These are phyloP conservation scores for Waltergamsia citrina DNA, from an alignment of 2,329 filamentous ascomycete species.

Conservation along the genomic window DNA sequence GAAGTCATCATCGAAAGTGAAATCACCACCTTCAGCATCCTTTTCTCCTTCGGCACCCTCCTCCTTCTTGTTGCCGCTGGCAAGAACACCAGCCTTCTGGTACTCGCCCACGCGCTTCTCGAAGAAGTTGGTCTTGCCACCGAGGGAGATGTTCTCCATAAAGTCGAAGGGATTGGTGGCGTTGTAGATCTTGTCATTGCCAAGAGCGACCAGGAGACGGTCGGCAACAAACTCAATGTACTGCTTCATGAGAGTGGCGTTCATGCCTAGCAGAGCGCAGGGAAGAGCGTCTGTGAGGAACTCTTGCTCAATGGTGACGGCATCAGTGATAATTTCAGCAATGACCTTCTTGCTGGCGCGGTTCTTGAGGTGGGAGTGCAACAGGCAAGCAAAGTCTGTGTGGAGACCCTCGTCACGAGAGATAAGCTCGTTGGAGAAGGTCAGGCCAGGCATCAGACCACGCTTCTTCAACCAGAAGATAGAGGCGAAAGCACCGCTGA, in stretches of 20 bases:
- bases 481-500: constrained; percentile 94
- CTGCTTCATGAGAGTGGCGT: constrained; percentile 94
- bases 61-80: constrained; percentile 72
- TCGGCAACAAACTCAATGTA: constrained; percentile 99
- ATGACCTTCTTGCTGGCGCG: constrained; percentile 77
- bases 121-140: constrained; percentile 99
- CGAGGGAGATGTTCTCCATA: constrained; percentile 99
- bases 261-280: constrained; percentile 92
- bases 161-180: constrained; percentile 97
- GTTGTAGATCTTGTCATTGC: constrained; percentile 91
- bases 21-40: constrained; percentile 62
- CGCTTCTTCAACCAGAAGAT: constrained; percentile 99
- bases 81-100: constrained; percentile 99
- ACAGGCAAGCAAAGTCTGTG: constrained; percentile 95
- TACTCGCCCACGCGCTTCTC: constrained; percentile 99
- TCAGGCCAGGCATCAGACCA: constrained; percentile 94
- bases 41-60: constrained; percentile 32
- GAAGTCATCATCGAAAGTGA: constrained; percentile 95
- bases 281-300: constrained; percentile 95
- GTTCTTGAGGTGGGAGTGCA: constrained; percentile 95
- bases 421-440: constrained; percentile 99
- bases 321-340: constrained; percentile 84
- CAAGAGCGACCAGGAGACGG: constrained; percentile 83
- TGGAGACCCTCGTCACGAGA: constrained; percentile 98
- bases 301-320: constrained; percentile 91